Percentiles rank a stretch among this genome's conserved stretches.
Conservation (phyloP, 1,284 basidiomycete genomes). For the Mycosarcoma mackinlayi region DNA sequence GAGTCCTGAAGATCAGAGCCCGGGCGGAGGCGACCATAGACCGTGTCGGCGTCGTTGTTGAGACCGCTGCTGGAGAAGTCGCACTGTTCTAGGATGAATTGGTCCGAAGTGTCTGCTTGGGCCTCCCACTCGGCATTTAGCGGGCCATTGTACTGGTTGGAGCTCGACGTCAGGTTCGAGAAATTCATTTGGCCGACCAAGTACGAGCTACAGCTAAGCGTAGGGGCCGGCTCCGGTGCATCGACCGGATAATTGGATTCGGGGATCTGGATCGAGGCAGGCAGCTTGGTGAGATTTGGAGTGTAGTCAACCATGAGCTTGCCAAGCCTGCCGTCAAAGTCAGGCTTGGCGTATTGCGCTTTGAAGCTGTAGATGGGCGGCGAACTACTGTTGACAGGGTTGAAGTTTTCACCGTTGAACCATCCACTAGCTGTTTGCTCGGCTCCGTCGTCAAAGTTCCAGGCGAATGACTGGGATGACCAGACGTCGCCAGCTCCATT, state of each 20-base stretch:
- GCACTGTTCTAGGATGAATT: slow-evolving; percentile 35
- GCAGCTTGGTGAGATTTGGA: slow-evolving; percentile 14
- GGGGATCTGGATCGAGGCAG: not conserved
- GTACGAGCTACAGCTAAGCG: slow-evolving; percentile 6
- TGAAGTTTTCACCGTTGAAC: slow-evolving; percentile 22
- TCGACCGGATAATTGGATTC: not conserved
- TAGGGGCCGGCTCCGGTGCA: slow-evolving; percentile 5
- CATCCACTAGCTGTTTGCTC: not conserved
- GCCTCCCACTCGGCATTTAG: slow-evolving; percentile 23
- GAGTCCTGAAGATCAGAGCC: slow-evolving; percentile 7
- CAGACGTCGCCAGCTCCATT: slow-evolving; percentile 21
- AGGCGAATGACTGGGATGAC: slow-evolving; percentile 26
- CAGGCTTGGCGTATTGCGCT: slow-evolving; percentile 1
- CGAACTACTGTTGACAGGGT: slow-evolving; percentile 6
- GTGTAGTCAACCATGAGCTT: slow-evolving; percentile 25
- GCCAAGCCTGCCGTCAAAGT: slow-evolving; percentile 11
- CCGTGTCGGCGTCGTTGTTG: slow-evolving; percentile 3
- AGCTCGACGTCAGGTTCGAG: slow-evolving; percentile 20
- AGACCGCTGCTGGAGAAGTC: slow-evolving; percentile 20
- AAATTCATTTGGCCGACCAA: slow-evolving; percentile 18
- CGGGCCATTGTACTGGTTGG: slow-evolving; percentile 20
- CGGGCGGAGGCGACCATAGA: slow-evolving; percentile 32
- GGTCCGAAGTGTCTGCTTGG: slow-evolving; percentile 6
- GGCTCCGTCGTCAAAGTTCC: slow-evolving; percentile 4
- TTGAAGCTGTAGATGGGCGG: slow-evolving; percentile 12